phyloP scores from a whole-genome alignment of 2,329 filamentous ascomycete species.

The Sporothrix mexicana region DNA sequence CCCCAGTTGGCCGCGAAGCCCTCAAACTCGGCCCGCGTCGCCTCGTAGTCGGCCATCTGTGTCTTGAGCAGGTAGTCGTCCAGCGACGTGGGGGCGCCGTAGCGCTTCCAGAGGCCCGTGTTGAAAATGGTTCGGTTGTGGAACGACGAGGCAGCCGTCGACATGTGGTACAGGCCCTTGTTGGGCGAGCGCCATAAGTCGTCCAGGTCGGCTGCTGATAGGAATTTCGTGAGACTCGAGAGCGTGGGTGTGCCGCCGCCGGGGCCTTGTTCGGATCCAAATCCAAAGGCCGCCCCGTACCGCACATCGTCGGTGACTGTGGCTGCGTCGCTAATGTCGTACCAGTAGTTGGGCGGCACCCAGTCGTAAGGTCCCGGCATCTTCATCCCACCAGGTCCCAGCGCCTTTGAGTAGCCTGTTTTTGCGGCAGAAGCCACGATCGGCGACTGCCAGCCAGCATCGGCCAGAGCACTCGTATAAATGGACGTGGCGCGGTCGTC shows the following conservation, averaged over 20 bases:
- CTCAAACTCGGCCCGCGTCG: conserved; percentile 64
- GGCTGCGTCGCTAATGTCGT: conserved; percentile 48
- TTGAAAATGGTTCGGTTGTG: conserved; percentile 64
- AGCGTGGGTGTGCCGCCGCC: conserved; percentile 68
- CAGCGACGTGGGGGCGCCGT: conserved; percentile 57
- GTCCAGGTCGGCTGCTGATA: conserved; percentile 56
- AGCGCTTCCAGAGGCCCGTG: conserved; percentile 57
- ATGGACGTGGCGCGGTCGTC: conserved; percentile 60
- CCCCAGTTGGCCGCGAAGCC: conserved; percentile 59
- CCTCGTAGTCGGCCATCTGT: conserved; percentile 69
- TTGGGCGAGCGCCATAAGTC: conserved; percentile 62
- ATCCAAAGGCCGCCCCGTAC: conserved; percentile 65
- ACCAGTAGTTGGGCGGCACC: conserved; percentile 71
- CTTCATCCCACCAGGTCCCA: conserved; percentile 66
- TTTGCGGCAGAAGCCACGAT: conserved; percentile 64
- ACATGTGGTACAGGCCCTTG: conserved; percentile 65
- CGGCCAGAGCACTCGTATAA: conserved; percentile 58
- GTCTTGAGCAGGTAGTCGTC: conserved; percentile 65
- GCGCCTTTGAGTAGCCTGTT: conserved; percentile 56
- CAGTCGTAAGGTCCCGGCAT: conserved; percentile 72
- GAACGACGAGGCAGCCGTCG: conserved; percentile 60
- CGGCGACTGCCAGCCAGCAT: conserved; percentile 61
- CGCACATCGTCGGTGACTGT: conserved; percentile 42
- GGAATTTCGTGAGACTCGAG: conserved; percentile 59
- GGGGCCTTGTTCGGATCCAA: conserved; percentile 66